phyloP scores from a whole-genome alignment of 371 early-diverging fungal genomes.

The Rhizopus arrhizus region DNA sequence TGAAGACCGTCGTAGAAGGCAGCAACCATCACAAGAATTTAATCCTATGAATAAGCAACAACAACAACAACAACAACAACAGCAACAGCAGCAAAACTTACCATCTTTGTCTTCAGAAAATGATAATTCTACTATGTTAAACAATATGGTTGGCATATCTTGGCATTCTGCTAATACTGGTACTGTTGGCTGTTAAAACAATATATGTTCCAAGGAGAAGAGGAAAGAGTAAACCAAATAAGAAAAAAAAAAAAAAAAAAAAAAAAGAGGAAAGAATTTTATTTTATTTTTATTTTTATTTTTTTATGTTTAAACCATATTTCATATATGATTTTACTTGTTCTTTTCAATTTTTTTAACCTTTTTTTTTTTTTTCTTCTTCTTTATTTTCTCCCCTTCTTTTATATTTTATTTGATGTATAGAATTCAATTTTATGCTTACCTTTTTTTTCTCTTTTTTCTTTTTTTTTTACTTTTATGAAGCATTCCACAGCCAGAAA shows the following conservation, averaged over 20 bases:
- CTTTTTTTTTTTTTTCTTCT: slow-evolving; percentile 10
- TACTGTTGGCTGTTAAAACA: slow-evolving; percentile 30
- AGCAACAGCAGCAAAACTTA: not conserved
- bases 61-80: not conserved
- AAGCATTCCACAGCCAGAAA: slow-evolving; percentile 13
- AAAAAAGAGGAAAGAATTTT: not conserved
- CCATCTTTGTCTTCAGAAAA: slow-evolving; percentile 1
- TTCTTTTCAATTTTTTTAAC: not conserved
- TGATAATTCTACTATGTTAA: slow-evolving; percentile 1
- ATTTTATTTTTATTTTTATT: not conserved
- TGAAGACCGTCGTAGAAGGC: slow-evolving; percentile 37
- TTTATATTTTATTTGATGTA: slow-evolving; percentile 9
- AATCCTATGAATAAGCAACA: slow-evolving; percentile 17
- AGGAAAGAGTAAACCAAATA: not conserved
- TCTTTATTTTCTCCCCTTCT: not conserved
- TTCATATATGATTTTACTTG: slow-evolving; percentile 1
- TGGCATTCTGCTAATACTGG: slow-evolving; percentile 28
- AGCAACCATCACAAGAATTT: slow-evolving; percentile 29
- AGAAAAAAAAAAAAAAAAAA: slow-evolving; percentile 8
- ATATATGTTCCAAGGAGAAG: not conserved
- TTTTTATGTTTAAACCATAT: slow-evolving; percentile 5
- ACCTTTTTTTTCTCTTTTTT: slow-evolving; percentile 4
- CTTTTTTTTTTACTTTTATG: slow-evolving; percentile 14
- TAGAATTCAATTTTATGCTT: slow-evolving; percentile 11
- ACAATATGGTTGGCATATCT: slow-evolving; percentile 23